Evolutionary conservation across 1,284 basidiomycete genomes (phyloP).

Genomic region (Ceratobasidium sp.): DNA sequence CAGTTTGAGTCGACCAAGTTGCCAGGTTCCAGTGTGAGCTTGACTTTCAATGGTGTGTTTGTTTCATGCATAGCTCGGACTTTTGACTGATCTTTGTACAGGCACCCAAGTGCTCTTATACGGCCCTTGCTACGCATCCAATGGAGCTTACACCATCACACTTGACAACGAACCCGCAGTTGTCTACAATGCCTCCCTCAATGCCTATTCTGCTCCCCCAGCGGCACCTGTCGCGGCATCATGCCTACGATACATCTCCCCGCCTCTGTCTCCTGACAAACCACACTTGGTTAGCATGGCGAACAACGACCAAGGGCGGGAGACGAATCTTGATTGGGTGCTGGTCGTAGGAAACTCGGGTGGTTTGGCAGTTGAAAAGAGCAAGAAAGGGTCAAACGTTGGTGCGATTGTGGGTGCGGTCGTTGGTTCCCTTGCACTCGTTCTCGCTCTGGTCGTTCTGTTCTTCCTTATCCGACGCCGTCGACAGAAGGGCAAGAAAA

Average conservation of each 20-base stretch:
- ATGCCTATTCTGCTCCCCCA: constrained; percentile 14
- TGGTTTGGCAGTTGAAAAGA: neutral
- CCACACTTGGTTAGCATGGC: constrained; percentile 30
- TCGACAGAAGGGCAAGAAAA: neutral
- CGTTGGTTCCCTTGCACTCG: constrained; percentile 3
- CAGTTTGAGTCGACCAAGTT: constrained; percentile 6
- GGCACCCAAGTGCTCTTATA: constrained; percentile 30
- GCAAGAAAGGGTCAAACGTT: neutral
- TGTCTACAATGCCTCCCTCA: constrained; percentile 26
- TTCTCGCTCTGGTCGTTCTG: neutral
- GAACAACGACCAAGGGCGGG: constrained; percentile 12
- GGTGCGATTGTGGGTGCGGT: constrained; percentile 22
- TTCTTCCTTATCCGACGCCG: constrained; percentile 17
- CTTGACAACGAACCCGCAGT: constrained; percentile 9
- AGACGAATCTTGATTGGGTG: constrained; percentile 33
- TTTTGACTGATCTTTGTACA: neutral
- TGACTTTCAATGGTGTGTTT: constrained; percentile 27
- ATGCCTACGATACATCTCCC: constrained; percentile 33
- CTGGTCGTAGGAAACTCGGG: constrained; percentile 9
- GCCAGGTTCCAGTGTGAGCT: constrained; percentile 9
- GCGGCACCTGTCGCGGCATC: constrained; percentile 3
- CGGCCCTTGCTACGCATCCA: constrained; percentile 29
- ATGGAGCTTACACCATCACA: constrained; percentile 28
- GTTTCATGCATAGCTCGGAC: neutral
- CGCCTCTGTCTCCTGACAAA: neutral